Conservation (phyloP, 495 filamentous ascomycete species). For the Tuber aestivum region DNA sequence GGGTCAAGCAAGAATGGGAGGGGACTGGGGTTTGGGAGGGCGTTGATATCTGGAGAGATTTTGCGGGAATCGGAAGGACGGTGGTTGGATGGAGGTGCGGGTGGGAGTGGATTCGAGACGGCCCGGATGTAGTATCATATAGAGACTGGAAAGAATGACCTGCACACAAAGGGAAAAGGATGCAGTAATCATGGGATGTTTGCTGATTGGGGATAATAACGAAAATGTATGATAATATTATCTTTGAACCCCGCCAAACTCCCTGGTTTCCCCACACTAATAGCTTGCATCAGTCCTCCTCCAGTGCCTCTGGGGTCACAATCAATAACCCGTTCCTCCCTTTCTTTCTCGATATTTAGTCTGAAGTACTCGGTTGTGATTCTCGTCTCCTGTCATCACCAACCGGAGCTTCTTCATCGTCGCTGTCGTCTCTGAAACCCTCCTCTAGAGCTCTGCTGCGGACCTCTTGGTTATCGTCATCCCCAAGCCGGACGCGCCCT, state of each 20-base stretch:
- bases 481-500: slow-evolving; percentile 18
- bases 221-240: slow-evolving; percentile 15
- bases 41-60: slow-evolving; percentile 33
- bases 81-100: slow-evolving; percentile 27
- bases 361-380: neutral
- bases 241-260: slow-evolving; percentile 14
- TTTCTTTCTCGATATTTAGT: neutral
- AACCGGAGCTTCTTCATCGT: slow-evolving; percentile 47
- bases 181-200: neutral
- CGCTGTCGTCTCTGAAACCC: slow-evolving; percentile 77
- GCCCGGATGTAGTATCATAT: slow-evolving; percentile 21
- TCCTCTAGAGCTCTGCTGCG: slow-evolving; percentile 54
- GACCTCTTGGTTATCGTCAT: slow-evolving; percentile 20
- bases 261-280: slow-evolving; percentile 7
- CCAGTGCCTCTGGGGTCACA: neutral
- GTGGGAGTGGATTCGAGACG: slow-evolving; percentile 31
- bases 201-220: slow-evolving; percentile 13
- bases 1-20: slow-evolving; percentile 32
- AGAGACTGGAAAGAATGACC: slow-evolving; percentile 12
- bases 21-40: slow-evolving; percentile 16
- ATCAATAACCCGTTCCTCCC: slow-evolving; percentile 10
- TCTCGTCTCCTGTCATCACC: slow-evolving; percentile 27
- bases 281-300: neutral
- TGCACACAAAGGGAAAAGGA: neutral
- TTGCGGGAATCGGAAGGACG: slow-evolving; percentile 40